Base-by-base conservation (phyloP, 1,284 basidiomycete species). In the Gomphus bonarii region DNA sequence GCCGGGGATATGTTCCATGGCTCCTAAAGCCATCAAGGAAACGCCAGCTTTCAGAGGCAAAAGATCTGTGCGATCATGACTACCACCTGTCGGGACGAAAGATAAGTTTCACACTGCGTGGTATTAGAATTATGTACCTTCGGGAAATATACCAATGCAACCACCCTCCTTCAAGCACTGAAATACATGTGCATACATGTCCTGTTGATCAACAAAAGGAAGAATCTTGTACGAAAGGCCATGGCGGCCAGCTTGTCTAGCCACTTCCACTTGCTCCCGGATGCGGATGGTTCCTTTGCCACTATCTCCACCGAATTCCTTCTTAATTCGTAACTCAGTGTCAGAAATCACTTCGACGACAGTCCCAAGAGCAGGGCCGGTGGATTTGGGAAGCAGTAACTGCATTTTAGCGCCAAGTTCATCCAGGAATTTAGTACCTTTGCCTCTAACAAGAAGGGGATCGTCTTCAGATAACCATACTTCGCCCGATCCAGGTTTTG, bases 171-270 rank as follows among this genome's bases (percentile, higher is more conserved):
- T 90, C 59, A 99, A 75, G 61, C 84, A 82, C 64, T 91, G 79
- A 69, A 97, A 99, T 3, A 99, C 97, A 61, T 92, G 82, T 22
- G 87, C 84, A 69, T 98, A 99, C 85, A 98, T 98, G 61, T 92
- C 83, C 60, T 89, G 83, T 70, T 98, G 95, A 72, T 97, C 88
- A 60, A 98, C 84, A 67, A 85, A 85, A 1, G 91, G 91, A 59
- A 97, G 70, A 42, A 75, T 76, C 70, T 92, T 93, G 77, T 81
- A 93, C 31, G 81, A 72, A 49, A 92, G 62, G 0, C 91, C 91
- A 28, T 70, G 70, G 47, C 75, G 66, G 16, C 82, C 83, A 57
- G 78, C 70, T 57, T 71, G 68, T 58, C 76, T 75, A 30, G 77
- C 63, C 65, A 88, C 84, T 51, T 74, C 72, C 50, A 81, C 63